A percentile compares a stretch with the other conserved stretches of the same genome.
These are phyloP conservation scores for Leccinum solheimii DNA, from an alignment of 1,284 basidiomycete species.

Conservation along the genomic window DNA sequence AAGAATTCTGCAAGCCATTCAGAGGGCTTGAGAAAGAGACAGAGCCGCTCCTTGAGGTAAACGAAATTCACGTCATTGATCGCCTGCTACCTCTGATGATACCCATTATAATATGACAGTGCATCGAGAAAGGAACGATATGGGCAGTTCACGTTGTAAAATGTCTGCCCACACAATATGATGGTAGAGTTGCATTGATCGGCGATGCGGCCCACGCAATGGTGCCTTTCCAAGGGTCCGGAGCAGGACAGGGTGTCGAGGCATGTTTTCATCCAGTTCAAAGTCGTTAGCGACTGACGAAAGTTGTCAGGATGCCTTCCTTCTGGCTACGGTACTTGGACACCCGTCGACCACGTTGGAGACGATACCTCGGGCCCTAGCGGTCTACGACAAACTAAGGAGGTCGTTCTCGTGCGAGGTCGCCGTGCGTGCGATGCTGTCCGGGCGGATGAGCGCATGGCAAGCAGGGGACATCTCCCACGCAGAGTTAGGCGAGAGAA, in stretches of 20 bases:
- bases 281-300: neutral
- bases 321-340: constrained; percentile 46
- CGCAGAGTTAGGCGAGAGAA: constrained; percentile 9
- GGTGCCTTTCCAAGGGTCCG: constrained; percentile 55
- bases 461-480: constrained; percentile 18
- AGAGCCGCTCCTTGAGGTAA: constrained; percentile 28
- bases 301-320: constrained; percentile 36
- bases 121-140: constrained; percentile 39
- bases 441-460: constrained; percentile 20
- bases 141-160: constrained; percentile 53
- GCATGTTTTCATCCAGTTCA: constrained; percentile 27
- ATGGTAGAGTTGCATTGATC: constrained; percentile 45
- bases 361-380: constrained; percentile 39
- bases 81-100: neutral
- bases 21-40: constrained; percentile 33
- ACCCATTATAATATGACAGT: constrained; percentile 26
- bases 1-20: constrained; percentile 30
- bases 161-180: constrained; percentile 41
- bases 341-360: constrained; percentile 38
- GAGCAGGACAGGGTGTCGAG: constrained; percentile 58
- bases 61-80: neutral
- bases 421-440: constrained; percentile 15
- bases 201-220: constrained; percentile 62
- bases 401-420: constrained; percentile 41
- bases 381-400: constrained; percentile 44